These are phyloP conservation scores for Nitzschia sp. DNA, from an alignment of 108 stramenopile genomes.

Conservation along the genomic window DNA sequence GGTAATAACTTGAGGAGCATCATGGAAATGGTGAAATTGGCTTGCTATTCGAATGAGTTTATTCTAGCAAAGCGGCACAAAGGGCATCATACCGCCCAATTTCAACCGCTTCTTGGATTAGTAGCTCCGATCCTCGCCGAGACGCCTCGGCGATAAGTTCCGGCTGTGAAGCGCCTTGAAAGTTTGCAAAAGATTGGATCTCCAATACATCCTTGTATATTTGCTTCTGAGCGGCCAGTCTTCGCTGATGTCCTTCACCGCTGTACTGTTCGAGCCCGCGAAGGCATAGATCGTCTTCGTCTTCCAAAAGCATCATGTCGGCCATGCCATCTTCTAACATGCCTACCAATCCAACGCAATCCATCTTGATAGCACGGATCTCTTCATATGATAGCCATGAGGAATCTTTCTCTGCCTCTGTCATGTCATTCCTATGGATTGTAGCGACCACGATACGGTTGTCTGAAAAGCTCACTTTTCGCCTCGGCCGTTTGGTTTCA, in stretches of 20 bases:
- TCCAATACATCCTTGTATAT: constrained; percentile 8
- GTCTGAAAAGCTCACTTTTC: constrained; percentile 9
- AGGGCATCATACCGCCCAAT: constrained; percentile 10
- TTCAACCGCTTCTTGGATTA: constrained; percentile 2
- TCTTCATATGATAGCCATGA: constrained; percentile 14
- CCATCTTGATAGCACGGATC: constrained; percentile 16
- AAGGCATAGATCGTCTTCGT: constrained; percentile 12
- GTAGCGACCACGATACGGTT: neutral
- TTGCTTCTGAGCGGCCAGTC: neutral
- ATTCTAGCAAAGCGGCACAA: no score
- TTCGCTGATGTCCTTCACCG: neutral
- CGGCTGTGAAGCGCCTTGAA: neutral
- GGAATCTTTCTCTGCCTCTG: constrained; percentile 1
- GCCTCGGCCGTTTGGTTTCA: neutral
- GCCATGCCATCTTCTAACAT: constrained; percentile 10
- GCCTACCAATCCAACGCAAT: constrained; percentile 13
- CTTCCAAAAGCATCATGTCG: neutral
- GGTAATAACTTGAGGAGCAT: no score
- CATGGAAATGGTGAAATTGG: no score
- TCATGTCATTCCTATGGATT: constrained; percentile 14
- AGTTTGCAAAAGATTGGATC: neutral
- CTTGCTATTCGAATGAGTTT: no score
- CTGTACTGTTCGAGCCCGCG: constrained; percentile 9
- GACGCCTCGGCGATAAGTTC: constrained; percentile 10
- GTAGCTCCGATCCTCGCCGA: neutral